Base-by-base conservation (phyloP, 2,329 filamentous ascomycete genomes). In the Epichloe amarillans region DNA sequence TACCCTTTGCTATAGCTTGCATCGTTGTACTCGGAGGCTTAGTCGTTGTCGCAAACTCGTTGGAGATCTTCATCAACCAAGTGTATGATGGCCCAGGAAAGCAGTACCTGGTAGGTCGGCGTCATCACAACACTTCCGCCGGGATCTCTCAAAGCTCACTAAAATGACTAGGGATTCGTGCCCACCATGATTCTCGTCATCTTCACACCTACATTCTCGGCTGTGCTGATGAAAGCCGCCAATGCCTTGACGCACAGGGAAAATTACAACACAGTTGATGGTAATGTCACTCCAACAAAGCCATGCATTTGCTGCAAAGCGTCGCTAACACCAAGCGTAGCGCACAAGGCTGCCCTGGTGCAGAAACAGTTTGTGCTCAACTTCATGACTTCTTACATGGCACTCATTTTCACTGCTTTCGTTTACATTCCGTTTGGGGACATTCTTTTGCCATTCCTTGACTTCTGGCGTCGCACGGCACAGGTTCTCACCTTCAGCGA, bases 301-400 rank as follows among this genome's bases (percentile, higher is more conserved):
- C 1, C 15, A 4, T n/a, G 42, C 10, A 14, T 11, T 17, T 11
- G 26, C 4, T 2, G 26, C 26, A 30, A 11, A 30, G 8, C 26
- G 26, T 30, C 1, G 26, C 57, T 61, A 35, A 62, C 49, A 21
- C 19, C 10, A 30, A 5, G 11, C 46, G 10, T 56, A 82, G 83
- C 83, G 14, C 86, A 95, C 60, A 82, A 95, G 53, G 80, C 86
- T 19, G 86, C 90, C 2, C 79, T 95, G 62, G 88, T 93, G 0
- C 83, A 87, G 52, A 98, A 98, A 72, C 85, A 95, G 36, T 97
- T 98, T 61, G 82, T 97, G 14, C 79, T 97, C 61, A 95, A 96
- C 71, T 95, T 96, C 68, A 91, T 97, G 68, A 95, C 89, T 5
- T 95, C 90, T 0, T 97, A 96, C 64, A 81, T 95, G 49, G 86